Evolutionary conservation across 2,329 filamentous ascomycete species (phyloP), one percentile per base, ranked within the genome.

Genomic region (Ceratocystis colombiana): DNA sequence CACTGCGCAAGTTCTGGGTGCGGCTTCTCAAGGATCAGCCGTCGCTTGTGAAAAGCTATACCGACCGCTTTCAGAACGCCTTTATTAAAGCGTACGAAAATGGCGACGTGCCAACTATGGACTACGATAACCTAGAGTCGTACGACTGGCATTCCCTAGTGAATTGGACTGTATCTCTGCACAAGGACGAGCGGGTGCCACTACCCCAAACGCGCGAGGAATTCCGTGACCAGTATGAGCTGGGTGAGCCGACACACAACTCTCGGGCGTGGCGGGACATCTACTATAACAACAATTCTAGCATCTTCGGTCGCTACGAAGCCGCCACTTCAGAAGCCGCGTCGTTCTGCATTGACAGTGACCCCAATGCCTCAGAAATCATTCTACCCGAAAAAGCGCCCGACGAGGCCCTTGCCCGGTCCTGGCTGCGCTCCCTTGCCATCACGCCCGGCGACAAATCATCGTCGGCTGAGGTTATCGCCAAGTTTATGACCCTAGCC

Each of bases 61-160:
- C 83, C 4, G 76, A 79, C 5, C 81, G 83, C 61, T 89, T 93
- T 69, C 85, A 88, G 70, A 77, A 82, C 17, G 79, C 78, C 6
- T 89, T 89, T 70, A 75, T 90, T 5, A 74, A 79, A 61, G 88
- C 88, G 0, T 90, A 90, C 70, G 82, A 85, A 69, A 78, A 77
- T 1, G 80, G 81, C 7, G 79, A 86, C 68, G 70, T 92, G 1
- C 80, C 84, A 1, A 73, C 78, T 1, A 77, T 92, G 22, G 78
- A 90, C 72, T 88, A 83, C 69, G 79, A 88, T 63, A 76, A 87
- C 59, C 78, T 85, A 0, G 73, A 81, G 48, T 79, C 80, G 1
- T 90, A 89, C 68, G 86, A 92, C 71, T 91, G 89, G 88, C 75
- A 77, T 8, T 74, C 73, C 3, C 74, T 92, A 5, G 80, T 91